A percentile compares a stretch with the other conserved stretches of the same genome.
Evolutionary conservation across 108 stramenopile genomes (phyloP).

Genomic region (Chaetoceros muelleri): DNA sequence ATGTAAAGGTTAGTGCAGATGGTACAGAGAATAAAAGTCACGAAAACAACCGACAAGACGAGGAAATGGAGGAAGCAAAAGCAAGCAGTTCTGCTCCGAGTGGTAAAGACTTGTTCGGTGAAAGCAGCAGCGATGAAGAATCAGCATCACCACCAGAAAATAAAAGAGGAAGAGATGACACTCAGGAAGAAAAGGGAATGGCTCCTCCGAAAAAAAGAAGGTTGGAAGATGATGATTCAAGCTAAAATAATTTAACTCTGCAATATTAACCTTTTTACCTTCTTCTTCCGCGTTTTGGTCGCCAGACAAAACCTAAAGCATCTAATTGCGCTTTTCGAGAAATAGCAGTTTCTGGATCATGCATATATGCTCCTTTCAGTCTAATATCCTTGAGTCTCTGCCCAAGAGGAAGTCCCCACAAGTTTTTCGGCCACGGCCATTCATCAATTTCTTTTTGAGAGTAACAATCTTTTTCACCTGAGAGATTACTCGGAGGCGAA

Average conservation of each 20-base stretch:
- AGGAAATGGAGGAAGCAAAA: constrained; percentile 19
- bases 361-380: constrained; percentile 59
- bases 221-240: not conserved
- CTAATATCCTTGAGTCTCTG: constrained; percentile 70
- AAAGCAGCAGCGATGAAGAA: constrained; percentile 44
- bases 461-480: constrained; percentile 1
- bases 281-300: constrained; percentile 44
- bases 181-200: constrained; percentile 2
- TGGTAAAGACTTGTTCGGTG: constrained; percentile 61
- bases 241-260: too few relatives aligned
- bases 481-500: constrained; percentile 18
- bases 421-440: constrained; percentile 77
- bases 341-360: constrained; percentile 25
- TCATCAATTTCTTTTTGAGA: constrained; percentile 2
- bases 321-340: constrained; percentile 56
- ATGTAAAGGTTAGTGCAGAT: constrained; percentile 1
- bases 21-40: constrained; percentile 3
- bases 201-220: not conserved
- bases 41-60: constrained; percentile 4
- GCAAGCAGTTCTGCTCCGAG: constrained; percentile 6
- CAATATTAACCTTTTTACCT: too few relatives aligned
- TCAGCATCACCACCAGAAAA: constrained; percentile 14
- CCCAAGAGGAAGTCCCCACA: constrained; percentile 64
- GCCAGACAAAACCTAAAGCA: constrained; percentile 68
- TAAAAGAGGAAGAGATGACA: constrained; percentile 15